Base-by-base conservation (phyloP, 495 filamentous ascomycete genomes). In the Talaromyces nanjingensis region DNA sequence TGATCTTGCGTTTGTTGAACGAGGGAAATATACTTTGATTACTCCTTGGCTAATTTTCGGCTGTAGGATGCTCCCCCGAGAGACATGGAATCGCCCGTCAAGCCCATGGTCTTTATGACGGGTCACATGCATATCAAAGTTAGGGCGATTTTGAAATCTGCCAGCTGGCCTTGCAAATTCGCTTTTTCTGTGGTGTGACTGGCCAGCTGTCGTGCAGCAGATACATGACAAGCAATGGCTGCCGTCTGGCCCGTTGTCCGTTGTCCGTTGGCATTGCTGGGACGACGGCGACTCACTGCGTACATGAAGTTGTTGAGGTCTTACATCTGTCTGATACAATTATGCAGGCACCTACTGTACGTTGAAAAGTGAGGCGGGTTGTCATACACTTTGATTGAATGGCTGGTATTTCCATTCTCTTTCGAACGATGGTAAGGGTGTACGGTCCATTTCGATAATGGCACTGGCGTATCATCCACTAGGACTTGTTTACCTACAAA, bases 331-430 rank as follows among this genome's bases (percentile, higher is more conserved):
- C 45, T 42, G 45, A 18, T 49, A 49, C 45, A 20, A 20, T 8
- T 20, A 49, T 49, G 45, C 45, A 49, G 45, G 45, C 45, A 49
- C 45, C 37, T 54, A 24, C 49, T 6, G 56, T 59, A 25, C 56
- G n/a, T 59, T 59, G 16, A 33, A 59, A 37, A 59, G 56, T 59
- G 56, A 59, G 56, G 56, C 56, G 56, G 56, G 18, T 20, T 25
- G n/a, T 55, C 45, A 49, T 49, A 49, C 45, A 49, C 18, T 20
- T 18, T 49, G 45, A 20, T 49, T 49, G 45, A 49, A 49, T 20
- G 45, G 45, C 8, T 49, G 37, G n/a, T 49, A 49, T 49, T 49
- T 20, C 45, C 45, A 49, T 49, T 49, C 16, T 49, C 45, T 49
- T 20, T 20, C 45, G 18, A 49, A 20, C n/a, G 45, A 49, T 49